Evolutionary conservation across 2,329 filamentous ascomycete genomes (phyloP).

Genomic region (Stenocarpella maydis): DNA sequence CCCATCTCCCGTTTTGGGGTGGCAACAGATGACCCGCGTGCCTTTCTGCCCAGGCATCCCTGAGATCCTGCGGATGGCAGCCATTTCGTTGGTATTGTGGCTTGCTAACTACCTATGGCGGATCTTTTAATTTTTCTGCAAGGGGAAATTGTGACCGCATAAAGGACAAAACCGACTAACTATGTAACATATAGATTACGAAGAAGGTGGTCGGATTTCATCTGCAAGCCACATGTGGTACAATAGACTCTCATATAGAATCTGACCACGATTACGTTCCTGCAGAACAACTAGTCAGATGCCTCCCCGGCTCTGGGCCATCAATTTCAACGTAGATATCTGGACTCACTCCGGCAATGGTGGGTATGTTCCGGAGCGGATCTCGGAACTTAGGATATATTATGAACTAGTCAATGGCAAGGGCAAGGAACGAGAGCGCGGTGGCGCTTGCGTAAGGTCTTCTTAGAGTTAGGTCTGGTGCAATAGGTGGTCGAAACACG

Average conservation of each 20-base stretch:
- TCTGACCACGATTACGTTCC: slow-evolving; percentile 16
- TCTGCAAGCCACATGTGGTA: slow-evolving; percentile 26
- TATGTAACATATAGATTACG: too few relatives aligned
- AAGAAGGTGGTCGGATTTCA: too few relatives aligned
- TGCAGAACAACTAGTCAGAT: not conserved
- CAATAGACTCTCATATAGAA: slow-evolving; percentile 31
- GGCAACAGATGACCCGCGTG: too few relatives aligned
- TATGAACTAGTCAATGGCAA: slow-evolving; percentile 5
- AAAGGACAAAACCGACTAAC: too few relatives aligned
- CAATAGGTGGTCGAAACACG: not conserved
- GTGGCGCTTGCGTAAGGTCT: slow-evolving; percentile 20
- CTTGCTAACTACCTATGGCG: not conserved
- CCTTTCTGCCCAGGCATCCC: too few relatives aligned
- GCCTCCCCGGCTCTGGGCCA: not conserved
- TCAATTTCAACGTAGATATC: too few relatives aligned
- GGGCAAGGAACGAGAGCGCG: not conserved
- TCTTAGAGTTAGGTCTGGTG: not conserved
- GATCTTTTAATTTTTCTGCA: too few relatives aligned
- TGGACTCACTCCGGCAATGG: slow-evolving; percentile 17
- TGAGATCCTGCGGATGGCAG: too few relatives aligned
- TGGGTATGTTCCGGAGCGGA: slow-evolving; percentile 14
- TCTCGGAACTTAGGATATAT: slow-evolving; percentile 27
- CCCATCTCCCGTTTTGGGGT: not conserved
- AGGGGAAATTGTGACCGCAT: too few relatives aligned
- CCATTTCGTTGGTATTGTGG: not conserved